These are phyloP conservation scores for Akebia trifoliata DNA, from an alignment of 164 flowering plant species.

Conservation along the genomic window DNA sequence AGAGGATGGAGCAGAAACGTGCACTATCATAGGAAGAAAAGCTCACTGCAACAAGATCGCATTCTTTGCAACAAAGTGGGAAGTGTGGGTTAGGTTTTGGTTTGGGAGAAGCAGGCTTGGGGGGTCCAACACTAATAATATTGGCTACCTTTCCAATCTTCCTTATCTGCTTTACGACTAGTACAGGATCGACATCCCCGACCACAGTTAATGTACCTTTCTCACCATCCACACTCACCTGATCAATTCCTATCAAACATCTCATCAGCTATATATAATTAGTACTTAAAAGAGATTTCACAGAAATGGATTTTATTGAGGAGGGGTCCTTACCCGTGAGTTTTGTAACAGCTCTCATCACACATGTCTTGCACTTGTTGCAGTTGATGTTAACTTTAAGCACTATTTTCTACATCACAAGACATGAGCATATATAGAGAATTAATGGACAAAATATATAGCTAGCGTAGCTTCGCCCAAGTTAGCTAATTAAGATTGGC, in stretches of 20 bases:
- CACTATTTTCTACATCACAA: conserved; percentile 31
- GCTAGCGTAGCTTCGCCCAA: no score
- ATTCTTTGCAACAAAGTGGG: conserved; percentile 15
- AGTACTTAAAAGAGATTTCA: no score
- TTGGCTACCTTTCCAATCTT: conserved; percentile 25
- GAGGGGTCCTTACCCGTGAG: conserved; percentile 21
- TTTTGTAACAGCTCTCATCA: conserved; percentile 32
- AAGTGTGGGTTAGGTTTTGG: neutral
- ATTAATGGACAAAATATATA: no score
- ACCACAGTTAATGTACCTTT: conserved; percentile 28
- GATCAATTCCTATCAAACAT: conserved; percentile 26
- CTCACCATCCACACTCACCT: conserved; percentile 21
- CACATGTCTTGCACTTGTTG: conserved; percentile 25
- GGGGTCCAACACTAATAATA: conserved; percentile 35
- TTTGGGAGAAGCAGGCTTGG: conserved; percentile 13
- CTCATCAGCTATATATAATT: no score
- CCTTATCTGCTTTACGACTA: conserved; percentile 13
- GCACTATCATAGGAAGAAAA: conserved; percentile 2
- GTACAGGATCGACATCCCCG: conserved; percentile 38
- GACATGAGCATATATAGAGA: no score
- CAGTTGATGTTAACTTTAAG: conserved; percentile 31
- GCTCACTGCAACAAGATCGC: conserved; percentile 13
- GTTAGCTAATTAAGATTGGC: no score
- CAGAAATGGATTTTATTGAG: neutral
- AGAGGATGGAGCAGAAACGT: conserved; percentile 16